A percentile compares a stretch with the other conserved stretches of the same genome.
phyloP scores from a whole-genome alignment of 1,139 yeast genomes.

The Geotrichum europaeum region DNA sequence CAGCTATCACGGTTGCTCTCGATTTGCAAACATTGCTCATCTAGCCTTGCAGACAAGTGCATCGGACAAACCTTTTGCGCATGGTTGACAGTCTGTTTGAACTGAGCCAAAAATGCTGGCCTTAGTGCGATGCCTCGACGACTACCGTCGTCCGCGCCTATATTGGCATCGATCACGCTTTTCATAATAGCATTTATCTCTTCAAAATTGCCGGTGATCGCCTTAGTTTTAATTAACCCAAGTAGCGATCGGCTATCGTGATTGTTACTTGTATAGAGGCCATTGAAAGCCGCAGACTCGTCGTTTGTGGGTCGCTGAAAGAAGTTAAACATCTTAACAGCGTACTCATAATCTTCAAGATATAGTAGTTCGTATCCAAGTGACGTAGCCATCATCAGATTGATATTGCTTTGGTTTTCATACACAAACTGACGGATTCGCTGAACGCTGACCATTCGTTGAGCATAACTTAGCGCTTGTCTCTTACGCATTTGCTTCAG shows the following conservation, averaged over 20 bases:
- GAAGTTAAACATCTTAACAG: constrained; percentile 10
- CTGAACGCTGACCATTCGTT: constrained; percentile 4
- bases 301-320: constrained; percentile 3
- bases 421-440: constrained; percentile 11
- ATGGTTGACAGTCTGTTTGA: background rate
- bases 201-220: constrained; percentile 3
- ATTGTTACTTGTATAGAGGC: background rate
- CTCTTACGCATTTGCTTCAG: constrained; percentile 3
- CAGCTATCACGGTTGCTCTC: background rate
- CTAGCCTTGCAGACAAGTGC: background rate
- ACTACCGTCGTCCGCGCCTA: background rate
- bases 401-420: constrained; percentile 3
- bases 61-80: background rate
- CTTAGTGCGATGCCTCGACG: background rate
- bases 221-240: constrained; percentile 7
- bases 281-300: background rate
- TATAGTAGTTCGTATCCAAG: constrained; percentile 14
- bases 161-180: background rate
- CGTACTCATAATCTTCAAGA: constrained; percentile 11
- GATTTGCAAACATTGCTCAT: background rate
- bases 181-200: background rate
- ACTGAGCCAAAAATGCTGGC: background rate
- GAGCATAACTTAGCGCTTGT: constrained; percentile 3
- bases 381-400: constrained; percentile 6
- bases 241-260: constrained; percentile 12